These are phyloP conservation scores for Solanum habrochaites DNA, from an alignment of 257 asterid species.

Conservation along the genomic window DNA sequence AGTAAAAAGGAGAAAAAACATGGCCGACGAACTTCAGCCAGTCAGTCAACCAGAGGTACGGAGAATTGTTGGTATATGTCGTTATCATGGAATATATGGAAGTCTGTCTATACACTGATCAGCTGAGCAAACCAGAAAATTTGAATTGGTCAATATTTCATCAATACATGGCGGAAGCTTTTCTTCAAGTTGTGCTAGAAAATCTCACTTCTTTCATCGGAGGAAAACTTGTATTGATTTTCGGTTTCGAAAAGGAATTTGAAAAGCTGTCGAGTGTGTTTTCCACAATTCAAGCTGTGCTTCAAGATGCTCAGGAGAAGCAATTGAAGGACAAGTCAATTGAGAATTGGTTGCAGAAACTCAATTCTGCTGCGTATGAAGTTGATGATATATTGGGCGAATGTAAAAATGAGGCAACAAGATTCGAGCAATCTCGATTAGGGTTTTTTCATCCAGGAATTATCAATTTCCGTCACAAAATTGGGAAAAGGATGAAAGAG, in stretches of 20 bases:
- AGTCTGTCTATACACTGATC: neutral
- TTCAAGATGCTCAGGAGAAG: neutral
- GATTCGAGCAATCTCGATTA: neutral
- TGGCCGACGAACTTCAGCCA: neutral
- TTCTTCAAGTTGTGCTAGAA: neutral
- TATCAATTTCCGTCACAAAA: neutral
- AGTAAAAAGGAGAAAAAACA: neutral
- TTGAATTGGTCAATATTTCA: neutral
- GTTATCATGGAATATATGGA: neutral
- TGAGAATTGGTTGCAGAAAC: neutral
- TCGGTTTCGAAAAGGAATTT: neutral
- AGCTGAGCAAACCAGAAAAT: neutral
- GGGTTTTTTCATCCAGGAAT: neutral
- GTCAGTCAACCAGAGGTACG: neutral
- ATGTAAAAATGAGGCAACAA: neutral
- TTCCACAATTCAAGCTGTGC: neutral
- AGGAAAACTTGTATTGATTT: neutral
- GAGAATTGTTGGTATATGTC: neutral
- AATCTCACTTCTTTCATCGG: neutral
- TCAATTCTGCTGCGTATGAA: neutral
- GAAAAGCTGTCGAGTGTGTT: neutral
- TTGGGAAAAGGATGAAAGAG: conserved; percentile 8
- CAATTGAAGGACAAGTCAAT: neutral
- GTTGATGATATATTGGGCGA: conserved; percentile 2
- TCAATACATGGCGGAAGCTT: neutral